These are phyloP conservation scores for Vitis riparia DNA, from an alignment of 164 flowering plant genomes.

Conservation along the genomic window DNA sequence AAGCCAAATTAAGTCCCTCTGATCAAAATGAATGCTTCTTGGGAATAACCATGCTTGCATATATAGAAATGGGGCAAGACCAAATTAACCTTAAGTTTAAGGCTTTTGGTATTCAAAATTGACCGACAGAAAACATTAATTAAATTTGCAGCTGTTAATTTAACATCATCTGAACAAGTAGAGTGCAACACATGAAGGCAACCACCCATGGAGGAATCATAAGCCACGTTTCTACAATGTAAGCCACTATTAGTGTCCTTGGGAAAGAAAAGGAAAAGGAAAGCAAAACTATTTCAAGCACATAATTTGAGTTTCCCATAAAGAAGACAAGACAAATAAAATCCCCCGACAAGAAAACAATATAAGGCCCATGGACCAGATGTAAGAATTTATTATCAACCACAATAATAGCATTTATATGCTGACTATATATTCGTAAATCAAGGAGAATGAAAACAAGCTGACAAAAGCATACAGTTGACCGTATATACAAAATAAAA, in stretches of 20 bases:
- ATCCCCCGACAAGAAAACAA: too few relatives aligned
- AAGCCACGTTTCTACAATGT: constrained; percentile 56
- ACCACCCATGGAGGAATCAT: constrained; percentile 79
- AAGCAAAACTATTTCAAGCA: neutral
- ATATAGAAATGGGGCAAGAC: neutral
- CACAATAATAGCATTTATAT: too few relatives aligned
- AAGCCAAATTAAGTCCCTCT: constrained; percentile 2
- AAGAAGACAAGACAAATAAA: too few relatives aligned
- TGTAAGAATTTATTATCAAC: too few relatives aligned
- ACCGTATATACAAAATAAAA: constrained; percentile 23
- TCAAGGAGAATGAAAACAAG: too few relatives aligned
- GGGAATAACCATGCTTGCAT: neutral
- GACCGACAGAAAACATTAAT: constrained; percentile 53
- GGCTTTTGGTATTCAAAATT: constrained; percentile 61
- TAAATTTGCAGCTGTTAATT: constrained; percentile 63
- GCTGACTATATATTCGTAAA: too few relatives aligned
- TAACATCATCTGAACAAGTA: constrained; percentile 68
- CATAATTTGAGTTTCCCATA: neutral
- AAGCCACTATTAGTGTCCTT: constrained; percentile 9
- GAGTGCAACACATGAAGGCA: constrained; percentile 73
- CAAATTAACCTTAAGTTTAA: constrained; percentile 75
- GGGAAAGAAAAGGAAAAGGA: neutral
- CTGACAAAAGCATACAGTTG: too few relatives aligned
- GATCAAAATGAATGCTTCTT: constrained; percentile 2
- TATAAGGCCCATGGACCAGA: too few relatives aligned